phyloP scores from a whole-genome alignment of 169 alveolate species.

The Plasmodium relictum region DNA sequence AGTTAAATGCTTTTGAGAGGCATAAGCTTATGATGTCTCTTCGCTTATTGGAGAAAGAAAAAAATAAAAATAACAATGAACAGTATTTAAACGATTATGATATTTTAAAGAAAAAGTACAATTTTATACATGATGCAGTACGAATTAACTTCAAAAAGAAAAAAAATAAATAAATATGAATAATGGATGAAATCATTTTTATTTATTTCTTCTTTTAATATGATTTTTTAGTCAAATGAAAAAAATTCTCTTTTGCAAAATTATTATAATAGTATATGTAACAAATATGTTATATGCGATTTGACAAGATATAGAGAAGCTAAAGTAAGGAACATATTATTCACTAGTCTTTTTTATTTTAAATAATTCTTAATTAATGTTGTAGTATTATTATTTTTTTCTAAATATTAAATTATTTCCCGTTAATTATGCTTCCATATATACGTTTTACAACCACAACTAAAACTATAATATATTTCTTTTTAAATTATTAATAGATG shows the following conservation, averaged over 20 bases:
- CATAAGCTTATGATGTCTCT: conserved; percentile 70
- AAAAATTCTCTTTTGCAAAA: conserved; percentile 72
- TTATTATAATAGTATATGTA: conserved; percentile 54
- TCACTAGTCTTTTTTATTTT: neutral
- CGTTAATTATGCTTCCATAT: neutral
- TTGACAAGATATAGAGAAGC: conserved; percentile 32
- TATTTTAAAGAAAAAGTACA: conserved; percentile 37
- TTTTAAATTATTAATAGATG: neutral
- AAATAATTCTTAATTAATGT: neutral
- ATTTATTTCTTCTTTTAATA: neutral
- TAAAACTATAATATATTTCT: neutral
- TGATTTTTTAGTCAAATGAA: conserved; percentile 21
- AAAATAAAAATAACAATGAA: conserved; percentile 14
- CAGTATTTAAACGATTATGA: conserved; percentile 46
- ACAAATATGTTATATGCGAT: conserved; percentile 63
- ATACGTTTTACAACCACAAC: neutral
- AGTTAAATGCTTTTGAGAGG: conserved; percentile 31
- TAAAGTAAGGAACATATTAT: neutral
- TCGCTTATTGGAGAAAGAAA: conserved; percentile 22
- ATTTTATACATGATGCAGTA: conserved; percentile 61
- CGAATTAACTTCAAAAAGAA: neutral
- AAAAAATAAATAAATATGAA: neutral
- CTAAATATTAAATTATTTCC: neutral
- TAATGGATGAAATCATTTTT: neutral
- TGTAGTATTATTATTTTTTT: neutral